A percentile compares a stretch with the other conserved stretches of the same genome.
phyloP scores from a whole-genome alignment of 192 early-diverging fungal genomes.

The Coemansia sp. region DNA sequence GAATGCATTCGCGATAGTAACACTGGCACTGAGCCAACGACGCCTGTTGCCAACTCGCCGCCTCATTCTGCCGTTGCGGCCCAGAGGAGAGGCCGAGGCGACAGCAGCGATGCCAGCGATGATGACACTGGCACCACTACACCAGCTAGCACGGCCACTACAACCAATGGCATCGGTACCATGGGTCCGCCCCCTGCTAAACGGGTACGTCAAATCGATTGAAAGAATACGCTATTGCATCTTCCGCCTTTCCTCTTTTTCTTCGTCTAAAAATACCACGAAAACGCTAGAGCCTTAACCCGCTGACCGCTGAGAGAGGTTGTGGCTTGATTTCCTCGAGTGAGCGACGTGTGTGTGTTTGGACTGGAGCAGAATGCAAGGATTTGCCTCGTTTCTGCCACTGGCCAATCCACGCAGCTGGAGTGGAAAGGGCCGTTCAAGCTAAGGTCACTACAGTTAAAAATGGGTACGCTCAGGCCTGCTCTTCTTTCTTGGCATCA shows the following conservation, averaged over 20 bases:
- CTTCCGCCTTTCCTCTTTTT: background rate
- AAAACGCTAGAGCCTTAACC: background rate
- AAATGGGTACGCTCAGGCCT: background rate
- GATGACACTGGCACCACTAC: constrained; percentile 1
- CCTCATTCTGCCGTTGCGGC: background rate
- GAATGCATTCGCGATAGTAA: constrained; percentile 15
- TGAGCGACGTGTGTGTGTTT: background rate
- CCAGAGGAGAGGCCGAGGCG: constrained; percentile 2
- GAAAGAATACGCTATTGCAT: background rate
- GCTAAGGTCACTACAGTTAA: background rate
- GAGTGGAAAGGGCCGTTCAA: background rate
- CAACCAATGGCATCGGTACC: constrained; percentile 9
- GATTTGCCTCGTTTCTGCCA: background rate
- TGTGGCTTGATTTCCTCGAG: constrained; percentile 4
- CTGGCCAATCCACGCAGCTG: background rate
- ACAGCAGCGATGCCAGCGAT: constrained; percentile 3
- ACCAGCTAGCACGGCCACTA: background rate
- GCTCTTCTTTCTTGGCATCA: background rate
- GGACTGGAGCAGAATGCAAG: background rate
- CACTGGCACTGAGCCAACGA: constrained; percentile 4
- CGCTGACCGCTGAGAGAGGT: background rate
- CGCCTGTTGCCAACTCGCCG: constrained; percentile 18
- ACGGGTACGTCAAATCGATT: constrained; percentile 23
- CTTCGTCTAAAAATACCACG: background rate
- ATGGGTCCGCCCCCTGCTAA: constrained; percentile 49